Conservation (phyloP, 495 filamentous ascomycete species). For the Penicillium steckii region DNA sequence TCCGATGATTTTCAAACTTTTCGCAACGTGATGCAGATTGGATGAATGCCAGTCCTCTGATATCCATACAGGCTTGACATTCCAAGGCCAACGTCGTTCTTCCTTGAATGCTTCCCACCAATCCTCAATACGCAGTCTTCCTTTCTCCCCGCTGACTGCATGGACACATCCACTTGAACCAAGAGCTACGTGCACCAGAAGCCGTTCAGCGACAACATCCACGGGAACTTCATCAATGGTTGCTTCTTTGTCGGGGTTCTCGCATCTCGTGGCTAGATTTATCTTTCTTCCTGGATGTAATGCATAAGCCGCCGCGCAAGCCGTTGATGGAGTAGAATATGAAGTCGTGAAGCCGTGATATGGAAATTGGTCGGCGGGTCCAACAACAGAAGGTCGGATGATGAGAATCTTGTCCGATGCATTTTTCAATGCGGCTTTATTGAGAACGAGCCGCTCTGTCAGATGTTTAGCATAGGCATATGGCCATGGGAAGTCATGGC, state of each 20-base stretch:
- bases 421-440: slow-evolving; percentile 17
- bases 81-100: slow-evolving; percentile 26
- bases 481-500: slow-evolving; percentile 27
- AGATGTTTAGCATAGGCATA: slow-evolving; percentile 28
- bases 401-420: slow-evolving; percentile 24
- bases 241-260: slow-evolving; percentile 23
- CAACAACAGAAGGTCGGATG: slow-evolving; percentile 25
- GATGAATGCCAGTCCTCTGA: slow-evolving; percentile 28
- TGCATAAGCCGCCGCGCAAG: slow-evolving; percentile 24
- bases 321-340: slow-evolving; percentile 18
- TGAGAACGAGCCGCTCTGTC: slow-evolving; percentile 17
- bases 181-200: slow-evolving; percentile 23
- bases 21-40: slow-evolving; percentile 23
- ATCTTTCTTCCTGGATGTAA: slow-evolving; percentile 25
- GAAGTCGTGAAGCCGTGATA: slow-evolving; percentile 22
- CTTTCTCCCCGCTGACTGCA: slow-evolving; percentile 27
- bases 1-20: slow-evolving; percentile 28
- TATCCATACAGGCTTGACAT: slow-evolving; percentile 19
- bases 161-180: slow-evolving; percentile 26
- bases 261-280: slow-evolving; percentile 8
- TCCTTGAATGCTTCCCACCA: slow-evolving; percentile 28
- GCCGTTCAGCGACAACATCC: slow-evolving; percentile 31
- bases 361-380: slow-evolving; percentile 22
- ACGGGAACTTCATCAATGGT: slow-evolving; percentile 35
- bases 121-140: slow-evolving; percentile 15